Evolutionary conservation across 2,329 filamentous ascomycete genomes (phyloP), one percentile per base, ranked within the genome.

Genomic region (Aspergillus nomiae): DNA sequence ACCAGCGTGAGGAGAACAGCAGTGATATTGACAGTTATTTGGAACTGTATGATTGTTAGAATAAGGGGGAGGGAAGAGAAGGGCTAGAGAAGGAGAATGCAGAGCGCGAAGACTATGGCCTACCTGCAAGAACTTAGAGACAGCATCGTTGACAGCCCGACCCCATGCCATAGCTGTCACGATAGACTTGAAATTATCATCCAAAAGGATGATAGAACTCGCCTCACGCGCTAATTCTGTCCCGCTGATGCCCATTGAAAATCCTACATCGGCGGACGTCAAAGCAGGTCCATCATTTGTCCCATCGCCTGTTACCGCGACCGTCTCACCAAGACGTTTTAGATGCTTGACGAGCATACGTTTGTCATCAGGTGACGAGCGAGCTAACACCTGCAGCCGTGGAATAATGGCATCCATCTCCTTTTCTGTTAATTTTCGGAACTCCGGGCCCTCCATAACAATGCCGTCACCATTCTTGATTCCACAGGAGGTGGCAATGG

Each of bases 1-100:
- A 96, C 88, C 73, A 96, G 96, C 0, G 92, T 94, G 56, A 96
- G 83, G 30, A 91, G 79, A 45, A 96, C 92, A 30, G 92, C 93
- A 10, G 93, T 96, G 66, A 96, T 87, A 82, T 96, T 97, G 80
- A 96, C 93, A 0, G 88, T 90, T 64, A 90, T 85, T 69, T 81
- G 79, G 60, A 81, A 81, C 54, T 69, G 32, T 21, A 26, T 55
- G 2, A 3, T 9, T 24, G 51, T 55, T 38, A 55, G 32, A 38
- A 16, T 26, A 11, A 34, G 30, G 5, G 26, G 11, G 9, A 16
- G 30, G 16, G 24, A 28, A 28, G 24, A 28, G 24, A 9, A 26
- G 12, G 24, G 6, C 4, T 14, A 3, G 3, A 16, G 26, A 19
- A 26, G 8, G 11, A 50, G 24, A n/a, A 8, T 11, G 19, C 16